Conservation (phyloP, 2,329 filamentous ascomycete species). For the Akanthomyces uredinophilus region DNA sequence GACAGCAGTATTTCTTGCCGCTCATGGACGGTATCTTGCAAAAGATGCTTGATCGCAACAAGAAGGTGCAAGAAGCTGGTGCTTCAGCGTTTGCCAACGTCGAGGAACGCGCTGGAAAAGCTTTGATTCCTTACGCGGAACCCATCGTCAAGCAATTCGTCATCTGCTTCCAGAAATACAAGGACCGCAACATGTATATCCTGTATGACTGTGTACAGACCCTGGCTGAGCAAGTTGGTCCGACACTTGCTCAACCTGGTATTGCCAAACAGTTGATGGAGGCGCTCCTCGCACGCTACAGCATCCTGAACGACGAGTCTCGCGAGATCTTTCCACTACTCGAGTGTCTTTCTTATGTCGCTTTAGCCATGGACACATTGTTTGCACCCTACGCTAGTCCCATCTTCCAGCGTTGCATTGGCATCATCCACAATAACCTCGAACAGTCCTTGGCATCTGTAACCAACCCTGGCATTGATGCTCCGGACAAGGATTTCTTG, state of each 20-base stretch:
- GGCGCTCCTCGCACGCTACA: slow-evolving; percentile 81
- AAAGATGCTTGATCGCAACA: slow-evolving; percentile 95
- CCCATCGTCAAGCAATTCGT: slow-evolving; percentile 93
- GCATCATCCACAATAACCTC: slow-evolving; percentile 86
- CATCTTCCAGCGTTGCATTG: slow-evolving; percentile 82
- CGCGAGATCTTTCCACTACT: slow-evolving; percentile 89
- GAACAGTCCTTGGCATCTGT: slow-evolving; percentile 70
- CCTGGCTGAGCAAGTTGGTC: slow-evolving; percentile 83
- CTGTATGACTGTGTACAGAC: slow-evolving; percentile 98
- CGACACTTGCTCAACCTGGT: slow-evolving; percentile 71
- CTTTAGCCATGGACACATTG: slow-evolving; percentile 72
- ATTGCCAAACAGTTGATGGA: slow-evolving; percentile 89
- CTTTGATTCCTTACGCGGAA: slow-evolving; percentile 77
- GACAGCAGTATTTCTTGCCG: slow-evolving; percentile 78
- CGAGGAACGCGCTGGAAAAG: slow-evolving; percentile 83
- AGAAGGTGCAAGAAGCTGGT: slow-evolving; percentile 94
- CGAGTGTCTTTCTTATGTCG: slow-evolving; percentile 95
- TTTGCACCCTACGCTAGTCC: slow-evolving; percentile 83
- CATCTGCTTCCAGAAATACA: slow-evolving; percentile 87
- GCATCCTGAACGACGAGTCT: slow-evolving; percentile 80
- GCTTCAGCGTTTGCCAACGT: slow-evolving; percentile 94
- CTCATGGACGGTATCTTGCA: slow-evolving; percentile 95
- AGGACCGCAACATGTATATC: slow-evolving; percentile 98
- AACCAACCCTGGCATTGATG: slow-evolving; percentile 63
- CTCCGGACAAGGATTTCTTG: slow-evolving; percentile 93